phyloP scores from a whole-genome alignment of 306 rosid species.

The Vigna hirtella region DNA sequence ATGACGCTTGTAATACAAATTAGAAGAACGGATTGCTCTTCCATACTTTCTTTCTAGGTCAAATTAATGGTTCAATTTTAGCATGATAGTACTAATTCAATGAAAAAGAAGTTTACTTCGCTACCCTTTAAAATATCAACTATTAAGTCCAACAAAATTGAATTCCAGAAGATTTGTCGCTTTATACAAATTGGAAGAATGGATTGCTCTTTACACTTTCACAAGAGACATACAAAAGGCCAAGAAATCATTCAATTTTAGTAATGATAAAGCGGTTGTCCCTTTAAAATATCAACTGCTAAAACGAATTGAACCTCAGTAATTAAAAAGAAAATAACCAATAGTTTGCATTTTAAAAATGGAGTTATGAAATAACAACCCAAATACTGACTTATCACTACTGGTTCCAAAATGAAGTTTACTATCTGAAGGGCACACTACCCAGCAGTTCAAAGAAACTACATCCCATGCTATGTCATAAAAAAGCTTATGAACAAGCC shows the following conservation, averaged over 20 bases:
- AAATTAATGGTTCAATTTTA: slow-evolving; percentile 14
- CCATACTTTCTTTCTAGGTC: slow-evolving; percentile 2
- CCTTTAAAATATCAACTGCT: slow-evolving; percentile 6
- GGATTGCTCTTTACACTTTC: background rate
- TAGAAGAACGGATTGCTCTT: slow-evolving; percentile 3
- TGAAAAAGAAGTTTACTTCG: background rate
- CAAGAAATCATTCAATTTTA: slow-evolving; percentile 7
- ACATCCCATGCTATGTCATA: slow-evolving; percentile 3
- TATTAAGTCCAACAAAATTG: background rate
- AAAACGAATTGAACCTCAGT: slow-evolving; percentile 10
- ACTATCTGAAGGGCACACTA: background rate
- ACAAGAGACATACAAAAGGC: slow-evolving; percentile 1
- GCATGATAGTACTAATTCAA: slow-evolving; percentile 30
- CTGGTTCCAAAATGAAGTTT: slow-evolving; percentile 14
- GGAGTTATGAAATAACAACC: background rate
- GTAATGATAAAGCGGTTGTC: background rate
- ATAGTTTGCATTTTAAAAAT: slow-evolving; percentile 2
- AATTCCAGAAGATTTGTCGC: slow-evolving; percentile 5
- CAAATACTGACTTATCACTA: background rate
- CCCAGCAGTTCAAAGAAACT: slow-evolving; percentile 6
- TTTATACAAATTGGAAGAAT: slow-evolving; percentile 12
- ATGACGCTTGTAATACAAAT: background rate
- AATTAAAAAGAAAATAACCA: slow-evolving; percentile 2
- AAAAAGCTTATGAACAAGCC: background rate
- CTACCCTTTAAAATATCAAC: slow-evolving; percentile 22